Evolutionary conservation across 495 filamentous ascomycete species (phyloP), one percentile per base, ranked within the genome.

Genomic region (Hamigera avellanea): DNA sequence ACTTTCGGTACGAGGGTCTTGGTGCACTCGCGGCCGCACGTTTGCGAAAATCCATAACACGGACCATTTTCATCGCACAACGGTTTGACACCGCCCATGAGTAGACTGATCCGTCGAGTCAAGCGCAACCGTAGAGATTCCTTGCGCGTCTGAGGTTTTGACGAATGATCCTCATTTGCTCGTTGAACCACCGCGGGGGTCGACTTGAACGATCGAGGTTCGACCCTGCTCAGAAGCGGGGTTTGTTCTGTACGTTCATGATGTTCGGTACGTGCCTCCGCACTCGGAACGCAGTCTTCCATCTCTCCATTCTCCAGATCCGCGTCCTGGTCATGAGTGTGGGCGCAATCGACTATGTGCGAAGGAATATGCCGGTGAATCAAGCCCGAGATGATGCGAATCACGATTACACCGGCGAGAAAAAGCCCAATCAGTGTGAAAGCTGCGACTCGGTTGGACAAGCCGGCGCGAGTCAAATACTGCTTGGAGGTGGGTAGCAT

Each of bases 341-440:
- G 85, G 36, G 88, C 82, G 58, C 91, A 98, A 54, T 86, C 86
- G 37, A 95, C 89, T 15, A 93, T 78, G 49, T 91, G 82, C n/a
- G 86, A 91, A 0, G 93, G 91, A 32, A 96, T 78, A 49, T 78
- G 79, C 16, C 68, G 75, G 54, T 98, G 91, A 16, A 95, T 53
- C 10, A 93, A 52, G 14, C 76, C 72, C 2, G 91, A 95, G 14
- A 93, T 43, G 32, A 86, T 44, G 39, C 86, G 81, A 33, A 98
- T 93, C 2, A 85, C 80, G 13, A 93, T 52, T 32, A 93, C 88
- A 14, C 91, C 91, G 9, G 57, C 72, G 3, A 89, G 57, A 48
- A 95, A 98, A 41, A 78, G 81, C 15, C 62, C 75, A 46, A 89
- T 86, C 35, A 91, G 64, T 1, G 70, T 59, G 51, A 80, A 87